These are phyloP conservation scores for Sporormia fimetaria DNA, from an alignment of 495 filamentous ascomycete species.

Conservation along the genomic window DNA sequence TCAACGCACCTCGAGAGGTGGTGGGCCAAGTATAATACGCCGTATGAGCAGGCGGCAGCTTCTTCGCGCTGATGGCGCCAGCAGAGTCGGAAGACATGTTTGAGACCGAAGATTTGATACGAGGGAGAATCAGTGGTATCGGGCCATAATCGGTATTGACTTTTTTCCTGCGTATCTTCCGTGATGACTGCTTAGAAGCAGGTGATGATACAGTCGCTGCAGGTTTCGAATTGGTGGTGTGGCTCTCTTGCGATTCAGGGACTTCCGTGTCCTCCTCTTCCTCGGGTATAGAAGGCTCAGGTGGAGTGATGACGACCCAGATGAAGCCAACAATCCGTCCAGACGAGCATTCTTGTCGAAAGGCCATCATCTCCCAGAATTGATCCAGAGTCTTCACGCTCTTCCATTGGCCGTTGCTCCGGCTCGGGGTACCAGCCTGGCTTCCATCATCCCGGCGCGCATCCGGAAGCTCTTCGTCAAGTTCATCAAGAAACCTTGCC, in stretches of 20 bases:
- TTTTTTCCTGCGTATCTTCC: conserved; percentile 9
- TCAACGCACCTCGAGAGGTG: conserved; percentile 53
- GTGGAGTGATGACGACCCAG: conserved; percentile 70
- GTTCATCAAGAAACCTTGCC: conserved; percentile 74
- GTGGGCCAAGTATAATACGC: conserved; percentile 59
- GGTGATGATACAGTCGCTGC: background rate
- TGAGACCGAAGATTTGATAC: conserved; percentile 38
- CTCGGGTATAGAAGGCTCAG: conserved; percentile 31
- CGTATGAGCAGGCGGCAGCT: conserved; percentile 35
- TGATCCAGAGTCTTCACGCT: conserved; percentile 71
- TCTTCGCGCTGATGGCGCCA: conserved; percentile 26
- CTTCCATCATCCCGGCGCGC: conserved; percentile 32
- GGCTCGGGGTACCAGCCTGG: conserved; percentile 27
- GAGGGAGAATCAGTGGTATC: conserved; percentile 44
- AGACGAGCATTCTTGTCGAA: conserved; percentile 86
- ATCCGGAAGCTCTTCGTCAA: conserved; percentile 66
- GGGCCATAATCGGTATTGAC: conserved; percentile 32
- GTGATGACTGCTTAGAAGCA: conserved; percentile 1
- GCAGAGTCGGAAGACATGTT: conserved; percentile 27
- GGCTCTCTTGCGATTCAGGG: conserved; percentile 3
- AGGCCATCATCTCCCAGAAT: conserved; percentile 99
- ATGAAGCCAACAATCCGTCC: conserved; percentile 86
- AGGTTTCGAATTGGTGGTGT: background rate
- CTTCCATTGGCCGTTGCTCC: conserved; percentile 58
- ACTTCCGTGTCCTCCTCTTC: conserved; percentile 16